Conservation (phyloP, 2,329 filamentous ascomycete species). For the Cladosporium oxysporum region DNA sequence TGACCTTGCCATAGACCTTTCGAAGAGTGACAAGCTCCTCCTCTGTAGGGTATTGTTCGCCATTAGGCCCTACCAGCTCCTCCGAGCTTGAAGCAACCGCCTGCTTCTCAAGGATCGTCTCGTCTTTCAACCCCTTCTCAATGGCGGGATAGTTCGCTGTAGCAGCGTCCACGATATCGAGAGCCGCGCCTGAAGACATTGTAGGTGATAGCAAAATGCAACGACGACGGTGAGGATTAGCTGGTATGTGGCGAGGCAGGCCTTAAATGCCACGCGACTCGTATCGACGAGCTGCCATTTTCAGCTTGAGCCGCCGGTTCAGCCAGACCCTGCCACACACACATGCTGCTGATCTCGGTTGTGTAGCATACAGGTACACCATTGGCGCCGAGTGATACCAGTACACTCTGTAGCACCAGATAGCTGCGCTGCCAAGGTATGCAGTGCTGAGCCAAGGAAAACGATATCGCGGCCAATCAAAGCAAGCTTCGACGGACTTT, state of each 20-base stretch:
- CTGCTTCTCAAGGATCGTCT: conserved; percentile 11
- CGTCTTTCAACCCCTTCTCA: conserved; percentile 13
- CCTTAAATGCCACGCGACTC: conserved; percentile 3
- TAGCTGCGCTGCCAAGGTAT: conserved; percentile 10
- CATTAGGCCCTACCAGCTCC: conserved; percentile 10
- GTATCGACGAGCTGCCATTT: conserved; percentile 4
- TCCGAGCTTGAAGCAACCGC: conserved; percentile 4
- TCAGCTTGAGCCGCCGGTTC: conserved; percentile 10
- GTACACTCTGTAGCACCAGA: background rate
- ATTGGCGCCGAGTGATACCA: conserved; percentile 18
- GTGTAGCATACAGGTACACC: background rate
- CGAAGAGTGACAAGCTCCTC: conserved; percentile 47
- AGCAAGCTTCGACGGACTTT: conserved; percentile 1
- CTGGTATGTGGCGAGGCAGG: background rate
- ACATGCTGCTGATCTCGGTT: conserved; percentile 4
- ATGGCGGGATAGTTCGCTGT: conserved; percentile 13
- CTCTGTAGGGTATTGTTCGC: conserved; percentile 43
- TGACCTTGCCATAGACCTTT: conserved; percentile 49
- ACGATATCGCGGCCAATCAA: conserved; percentile 17
- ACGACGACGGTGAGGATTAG: background rate
- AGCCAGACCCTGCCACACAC: background rate
- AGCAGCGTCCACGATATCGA: conserved; percentile 16
- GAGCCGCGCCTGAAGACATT: conserved; percentile 20
- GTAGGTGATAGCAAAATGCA: background rate
- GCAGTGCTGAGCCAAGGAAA: conserved; percentile 15